Percentiles rank a stretch among this genome's conserved stretches.
Conservation (phyloP, 1,139 yeast genomes). For the Suhomyces bokatorum region DNA sequence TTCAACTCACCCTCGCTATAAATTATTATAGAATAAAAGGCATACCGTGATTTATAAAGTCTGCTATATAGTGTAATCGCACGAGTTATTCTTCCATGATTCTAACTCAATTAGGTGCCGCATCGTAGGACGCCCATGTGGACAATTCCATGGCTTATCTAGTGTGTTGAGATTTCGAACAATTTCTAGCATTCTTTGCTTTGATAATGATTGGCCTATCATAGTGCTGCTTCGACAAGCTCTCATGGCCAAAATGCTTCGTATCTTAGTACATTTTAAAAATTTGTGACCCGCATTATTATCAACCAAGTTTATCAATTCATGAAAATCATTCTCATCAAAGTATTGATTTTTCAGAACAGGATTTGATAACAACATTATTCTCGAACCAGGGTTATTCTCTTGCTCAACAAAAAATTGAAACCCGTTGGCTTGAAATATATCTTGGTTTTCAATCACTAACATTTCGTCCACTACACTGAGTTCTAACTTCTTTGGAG, state of each 20-base stretch:
- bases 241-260: constrained; percentile 86
- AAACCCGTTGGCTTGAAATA: constrained; percentile 79
- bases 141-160: constrained; percentile 98
- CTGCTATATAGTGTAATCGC: constrained; percentile 11
- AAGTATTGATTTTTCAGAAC: constrained; percentile 69
- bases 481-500: constrained; percentile 63
- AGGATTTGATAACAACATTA: constrained; percentile 66
- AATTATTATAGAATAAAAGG: too few species aligned
- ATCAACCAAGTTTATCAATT: constrained; percentile 63
- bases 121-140: constrained; percentile 97
- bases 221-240: constrained; percentile 93
- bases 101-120: constrained; percentile 74
- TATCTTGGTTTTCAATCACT: constrained; percentile 56
- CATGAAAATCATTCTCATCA: constrained; percentile 68
- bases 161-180: constrained; percentile 67
- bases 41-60: too few species aligned
- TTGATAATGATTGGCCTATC: constrained; percentile 76
- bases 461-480: constrained; percentile 77
- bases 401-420: constrained; percentile 49
- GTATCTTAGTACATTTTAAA: constrained; percentile 72
- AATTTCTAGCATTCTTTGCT: constrained; percentile 61
- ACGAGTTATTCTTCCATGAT: constrained; percentile 34
- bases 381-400: constrained; percentile 48
- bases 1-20: too few species aligned
- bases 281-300: constrained; percentile 31